Evolutionary conservation across 305 asterid genomes (phyloP).

Genomic region (Rubia tinctorum): DNA sequence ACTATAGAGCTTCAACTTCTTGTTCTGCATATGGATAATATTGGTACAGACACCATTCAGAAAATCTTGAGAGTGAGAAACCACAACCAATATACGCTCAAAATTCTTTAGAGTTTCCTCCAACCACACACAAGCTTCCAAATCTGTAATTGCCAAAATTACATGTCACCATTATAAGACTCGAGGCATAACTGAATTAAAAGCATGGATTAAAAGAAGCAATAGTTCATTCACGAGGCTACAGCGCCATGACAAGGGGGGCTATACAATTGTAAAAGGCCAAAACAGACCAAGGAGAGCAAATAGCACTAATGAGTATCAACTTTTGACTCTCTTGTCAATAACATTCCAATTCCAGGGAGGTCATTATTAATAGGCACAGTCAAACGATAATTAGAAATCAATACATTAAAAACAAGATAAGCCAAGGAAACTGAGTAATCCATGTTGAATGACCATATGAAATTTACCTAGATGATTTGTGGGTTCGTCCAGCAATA

Average conservation of each 20-base stretch:
- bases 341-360: neutral
- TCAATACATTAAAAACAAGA: neutral
- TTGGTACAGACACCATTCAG: constrained; percentile 98
- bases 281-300: neutral
- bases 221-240: neutral
- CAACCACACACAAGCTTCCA: constrained; percentile 98
- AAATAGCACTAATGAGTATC: neutral
- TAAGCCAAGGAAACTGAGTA: neutral
- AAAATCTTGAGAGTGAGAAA: constrained; percentile 98
- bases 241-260: too few species aligned
- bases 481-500: constrained; percentile 95
- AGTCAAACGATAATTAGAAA: neutral
- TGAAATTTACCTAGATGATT: constrained; percentile 84
- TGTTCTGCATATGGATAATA: constrained; percentile 96
- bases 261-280: too few species aligned
- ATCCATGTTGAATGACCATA: neutral
- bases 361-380: neutral
- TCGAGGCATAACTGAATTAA: neutral
- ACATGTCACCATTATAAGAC: neutral
- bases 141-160: constrained; percentile 40
- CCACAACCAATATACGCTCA: constrained; percentile 87
- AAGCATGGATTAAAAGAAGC: neutral
- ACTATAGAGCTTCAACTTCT: constrained; percentile 68
- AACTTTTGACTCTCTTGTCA: neutral
- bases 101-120: constrained; percentile 88